Evolutionary conservation across 176 grass and related monocot genomes (phyloP).

Genomic region (Oryza meyeriana): DNA sequence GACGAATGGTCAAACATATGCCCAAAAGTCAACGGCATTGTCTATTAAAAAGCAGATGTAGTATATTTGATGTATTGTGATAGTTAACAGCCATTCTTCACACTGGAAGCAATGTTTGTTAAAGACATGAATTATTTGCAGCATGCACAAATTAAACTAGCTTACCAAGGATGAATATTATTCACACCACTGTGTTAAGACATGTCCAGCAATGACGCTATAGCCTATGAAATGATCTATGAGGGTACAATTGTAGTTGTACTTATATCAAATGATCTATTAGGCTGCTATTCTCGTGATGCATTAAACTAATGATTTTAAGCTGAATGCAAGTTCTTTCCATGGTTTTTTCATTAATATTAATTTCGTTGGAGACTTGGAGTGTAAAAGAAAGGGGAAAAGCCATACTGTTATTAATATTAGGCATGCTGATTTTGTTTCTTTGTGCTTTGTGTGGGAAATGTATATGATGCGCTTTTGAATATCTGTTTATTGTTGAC

Average conservation of each 20-base stretch:
- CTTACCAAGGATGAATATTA: background rate
- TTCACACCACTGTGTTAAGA: background rate
- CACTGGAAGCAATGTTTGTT: conserved; percentile 17
- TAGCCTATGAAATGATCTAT: background rate
- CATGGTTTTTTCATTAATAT: background rate
- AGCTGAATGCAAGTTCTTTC: background rate
- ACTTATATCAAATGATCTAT: conserved; percentile 7
- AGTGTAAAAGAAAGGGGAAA: background rate
- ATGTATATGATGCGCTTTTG: conserved; percentile 18
- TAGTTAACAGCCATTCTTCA: conserved; percentile 2
- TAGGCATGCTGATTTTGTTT: background rate
- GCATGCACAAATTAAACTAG: background rate
- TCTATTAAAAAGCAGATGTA: too few species aligned
- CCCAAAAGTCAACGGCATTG: too few species aligned
- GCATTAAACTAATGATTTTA: background rate
- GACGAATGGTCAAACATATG: too few species aligned
- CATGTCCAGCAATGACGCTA: background rate
- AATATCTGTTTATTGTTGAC: conserved; percentile 35
- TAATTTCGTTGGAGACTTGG: background rate
- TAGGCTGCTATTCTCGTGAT: background rate
- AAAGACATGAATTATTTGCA: background rate
- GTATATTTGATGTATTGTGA: background rate
- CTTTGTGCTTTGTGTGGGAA: conserved; percentile 1
- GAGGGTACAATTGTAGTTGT: background rate
- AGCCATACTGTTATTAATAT: conserved; percentile 12